Base-by-base conservation (phyloP, 176 grass and related monocot genomes). In the Bonia amplexicaulis region DNA sequence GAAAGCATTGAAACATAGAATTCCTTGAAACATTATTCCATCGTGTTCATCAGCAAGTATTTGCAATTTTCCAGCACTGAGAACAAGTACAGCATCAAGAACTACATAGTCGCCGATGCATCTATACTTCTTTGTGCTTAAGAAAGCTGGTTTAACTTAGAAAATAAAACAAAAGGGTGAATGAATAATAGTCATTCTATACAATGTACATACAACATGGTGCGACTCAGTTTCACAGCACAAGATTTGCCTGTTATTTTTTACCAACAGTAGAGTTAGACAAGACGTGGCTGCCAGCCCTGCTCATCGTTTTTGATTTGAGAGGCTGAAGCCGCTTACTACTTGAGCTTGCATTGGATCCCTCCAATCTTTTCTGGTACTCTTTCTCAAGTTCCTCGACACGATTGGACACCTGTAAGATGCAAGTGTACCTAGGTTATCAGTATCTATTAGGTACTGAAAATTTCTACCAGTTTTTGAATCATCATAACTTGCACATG, bases 351-450 rank as follows among this genome's bases (percentile, higher is more conserved):
- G 79, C 88, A 76, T 58, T 81, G 25, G 74, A 82, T 35, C 66
- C 75, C 0, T 81, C 89, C 51, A 37, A 48, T 84, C 46, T 77
- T 70, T 89, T 94, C 71, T 85, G 87, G 79, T 99, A 89, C 47
- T 85, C 91, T 73, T 90, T 86, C 51, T 94, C 84, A 67, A 96
- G 80, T 75, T 96, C 93, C 77, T 84, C 86, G 22, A 98, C 89
- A 37, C 80, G 76, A 87, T 79, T 84, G 54, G 84, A 85, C 69
- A 98, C 91, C 96, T 98, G 80, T 66, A 71, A 57, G 53, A 39
- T 42, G 39, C 17, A 80, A 69, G 16, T 62, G 22, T 53, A 59
- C 16, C 52, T 66, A 0, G 8, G 22, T 71, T 80, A n/a, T 73
- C 26, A 47, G 37, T 41, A 64, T 53, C 60, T 42, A 78, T 39